Evolutionary conservation across 2,329 filamentous ascomycete species (phyloP).

Genomic region (Curvularia sp.): DNA sequence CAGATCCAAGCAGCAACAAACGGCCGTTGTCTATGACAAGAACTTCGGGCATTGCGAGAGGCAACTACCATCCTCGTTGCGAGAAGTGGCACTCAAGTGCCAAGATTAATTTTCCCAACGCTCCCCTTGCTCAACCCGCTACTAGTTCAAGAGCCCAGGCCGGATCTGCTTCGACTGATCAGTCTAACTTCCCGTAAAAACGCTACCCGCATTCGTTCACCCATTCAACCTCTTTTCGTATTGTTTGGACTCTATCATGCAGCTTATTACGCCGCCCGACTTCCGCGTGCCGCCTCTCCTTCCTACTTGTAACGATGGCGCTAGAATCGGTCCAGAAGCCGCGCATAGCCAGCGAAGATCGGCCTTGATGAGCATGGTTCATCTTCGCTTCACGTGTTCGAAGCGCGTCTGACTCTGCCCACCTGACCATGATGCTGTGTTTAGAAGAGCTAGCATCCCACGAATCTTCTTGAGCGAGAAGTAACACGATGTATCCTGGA

Average conservation of each 20-base stretch:
- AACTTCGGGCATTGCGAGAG: background rate
- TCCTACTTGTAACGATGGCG: background rate
- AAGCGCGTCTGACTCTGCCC: background rate
- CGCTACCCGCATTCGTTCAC: background rate
- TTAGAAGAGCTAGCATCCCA: background rate
- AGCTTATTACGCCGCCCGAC: background rate
- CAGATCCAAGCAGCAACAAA: background rate
- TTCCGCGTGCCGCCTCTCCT: conserved; percentile 2
- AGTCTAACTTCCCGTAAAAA: background rate
- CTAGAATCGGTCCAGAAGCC: conserved; percentile 1
- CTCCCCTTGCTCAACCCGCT: background rate
- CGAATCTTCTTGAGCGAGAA: background rate
- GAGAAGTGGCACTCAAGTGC: background rate
- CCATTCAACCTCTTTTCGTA: background rate
- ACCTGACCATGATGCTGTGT: background rate
- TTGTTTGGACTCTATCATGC: background rate
- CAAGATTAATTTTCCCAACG: conserved; percentile 3
- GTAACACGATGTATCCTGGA: background rate
- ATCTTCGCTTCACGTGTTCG: background rate
- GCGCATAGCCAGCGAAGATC: background rate
- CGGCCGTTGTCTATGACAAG: background rate
- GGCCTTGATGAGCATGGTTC: conserved; percentile 1
- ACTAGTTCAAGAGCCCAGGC: background rate
- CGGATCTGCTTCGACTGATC: background rate
- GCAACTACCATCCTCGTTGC: background rate